Evolutionary conservation across 129 eudicot species (phyloP).

Genomic region (Scalesia atractyloides): DNA sequence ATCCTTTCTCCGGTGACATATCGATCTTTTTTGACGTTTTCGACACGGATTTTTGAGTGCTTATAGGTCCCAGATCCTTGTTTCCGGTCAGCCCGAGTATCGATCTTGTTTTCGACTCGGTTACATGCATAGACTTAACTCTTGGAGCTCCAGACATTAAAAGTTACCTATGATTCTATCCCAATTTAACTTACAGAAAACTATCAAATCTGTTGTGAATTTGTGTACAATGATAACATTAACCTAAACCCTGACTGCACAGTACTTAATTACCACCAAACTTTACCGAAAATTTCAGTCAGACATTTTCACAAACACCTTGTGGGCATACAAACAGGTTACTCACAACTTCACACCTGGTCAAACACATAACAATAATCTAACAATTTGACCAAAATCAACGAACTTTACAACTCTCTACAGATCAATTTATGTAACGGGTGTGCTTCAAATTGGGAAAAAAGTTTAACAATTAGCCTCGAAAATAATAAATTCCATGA

Average conservation of each 20-base stretch:
- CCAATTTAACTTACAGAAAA: neutral
- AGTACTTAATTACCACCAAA: neutral
- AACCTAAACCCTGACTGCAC: slow-evolving; percentile 8
- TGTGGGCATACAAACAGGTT: slow-evolving; percentile 20
- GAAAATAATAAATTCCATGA: slow-evolving; percentile 37
- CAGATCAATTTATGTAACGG: slow-evolving; percentile 20
- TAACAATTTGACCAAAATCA: no score
- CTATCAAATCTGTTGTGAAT: slow-evolving; percentile 1
- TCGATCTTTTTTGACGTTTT: slow-evolving; percentile 41
- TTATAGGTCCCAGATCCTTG: slow-evolving; percentile 31
- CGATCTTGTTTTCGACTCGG: slow-evolving; percentile 48
- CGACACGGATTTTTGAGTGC: slow-evolving; percentile 31
- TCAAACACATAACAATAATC: slow-evolving; percentile 24
- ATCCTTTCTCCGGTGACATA: slow-evolving; percentile 42
- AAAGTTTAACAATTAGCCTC: slow-evolving; percentile 32
- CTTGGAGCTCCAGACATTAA: slow-evolving; percentile 54
- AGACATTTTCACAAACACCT: slow-evolving; percentile 25
- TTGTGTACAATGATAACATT: neutral
- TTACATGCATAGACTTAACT: slow-evolving; percentile 49
- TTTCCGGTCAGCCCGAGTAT: slow-evolving; percentile 44
- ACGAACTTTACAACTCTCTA: no score
- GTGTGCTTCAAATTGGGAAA: slow-evolving; percentile 31
- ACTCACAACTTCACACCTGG: slow-evolving; percentile 12
- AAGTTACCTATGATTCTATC: slow-evolving; percentile 15
- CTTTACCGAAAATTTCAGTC: slow-evolving; percentile 21